phyloP scores from a whole-genome alignment of 371 early-diverging fungal species.

The Nematocida sp. region DNA sequence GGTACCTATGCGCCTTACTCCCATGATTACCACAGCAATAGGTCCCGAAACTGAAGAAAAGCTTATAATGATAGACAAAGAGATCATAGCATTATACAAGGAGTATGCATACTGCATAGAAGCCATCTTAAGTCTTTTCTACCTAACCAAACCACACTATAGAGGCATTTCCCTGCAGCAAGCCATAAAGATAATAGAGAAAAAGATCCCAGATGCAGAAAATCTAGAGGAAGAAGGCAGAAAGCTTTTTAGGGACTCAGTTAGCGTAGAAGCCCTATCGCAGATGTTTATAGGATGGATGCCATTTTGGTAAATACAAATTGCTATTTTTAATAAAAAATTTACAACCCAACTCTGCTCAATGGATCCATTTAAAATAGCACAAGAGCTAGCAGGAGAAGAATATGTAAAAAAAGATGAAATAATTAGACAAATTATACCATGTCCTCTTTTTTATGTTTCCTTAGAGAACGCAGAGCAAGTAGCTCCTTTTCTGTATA shows the following conservation, averaged over 20 bases:
- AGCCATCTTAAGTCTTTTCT: conserved; percentile 7
- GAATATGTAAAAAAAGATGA: no score
- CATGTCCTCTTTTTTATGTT: no score
- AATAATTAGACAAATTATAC: no score
- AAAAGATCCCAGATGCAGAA: background rate
- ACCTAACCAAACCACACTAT: background rate
- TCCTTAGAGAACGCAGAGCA: no score
- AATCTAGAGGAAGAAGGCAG: conserved; percentile 3
- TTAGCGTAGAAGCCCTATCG: background rate
- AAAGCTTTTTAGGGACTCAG: background rate
- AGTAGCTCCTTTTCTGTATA: no score
- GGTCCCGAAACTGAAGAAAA: conserved; percentile 6
- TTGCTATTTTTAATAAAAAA: no score
- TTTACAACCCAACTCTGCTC: no score
- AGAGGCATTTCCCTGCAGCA: background rate
- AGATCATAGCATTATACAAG: background rate
- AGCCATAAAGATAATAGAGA: background rate
- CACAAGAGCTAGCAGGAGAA: no score
- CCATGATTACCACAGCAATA: conserved; percentile 15
- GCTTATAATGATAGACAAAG: background rate
- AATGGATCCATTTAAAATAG: no score
- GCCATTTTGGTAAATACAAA: conserved; percentile 37
- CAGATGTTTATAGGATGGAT: conserved; percentile 44
- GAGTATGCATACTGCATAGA: background rate
- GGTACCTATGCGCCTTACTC: conserved; percentile 20